Percentiles rank a stretch among this genome's conserved stretches.
phyloP scores from a whole-genome alignment of 1,284 basidiomycete genomes.

The Microstroma glucosiphilum region DNA sequence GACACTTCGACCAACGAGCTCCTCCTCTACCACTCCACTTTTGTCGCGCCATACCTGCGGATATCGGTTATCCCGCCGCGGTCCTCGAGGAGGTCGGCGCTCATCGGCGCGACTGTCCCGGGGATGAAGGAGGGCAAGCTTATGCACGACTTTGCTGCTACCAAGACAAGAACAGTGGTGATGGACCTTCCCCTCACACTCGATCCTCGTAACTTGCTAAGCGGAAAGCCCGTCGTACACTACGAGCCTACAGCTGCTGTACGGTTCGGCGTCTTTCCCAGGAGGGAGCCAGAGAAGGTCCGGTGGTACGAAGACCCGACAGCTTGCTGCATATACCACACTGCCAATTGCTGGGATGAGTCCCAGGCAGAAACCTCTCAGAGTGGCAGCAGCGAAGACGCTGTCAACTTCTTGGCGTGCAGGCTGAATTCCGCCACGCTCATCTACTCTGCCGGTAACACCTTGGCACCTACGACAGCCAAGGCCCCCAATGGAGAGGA shows the following conservation, averaged over 20 bases:
- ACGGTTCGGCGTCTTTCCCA: conserved; percentile 55
- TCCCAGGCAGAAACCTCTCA: background rate
- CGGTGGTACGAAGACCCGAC: conserved; percentile 52
- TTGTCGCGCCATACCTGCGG: conserved; percentile 53
- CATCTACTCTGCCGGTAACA: conserved; percentile 55
- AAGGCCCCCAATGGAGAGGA: conserved; percentile 45
- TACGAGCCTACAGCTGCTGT: conserved; percentile 52
- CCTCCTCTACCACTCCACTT: conserved; percentile 54
- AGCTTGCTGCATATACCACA: conserved; percentile 56
- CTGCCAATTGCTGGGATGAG: conserved; percentile 56
- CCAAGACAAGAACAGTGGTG: conserved; percentile 52
- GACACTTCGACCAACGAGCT: conserved; percentile 55
- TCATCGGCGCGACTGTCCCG: conserved; percentile 33
- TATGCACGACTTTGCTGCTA: conserved; percentile 57
- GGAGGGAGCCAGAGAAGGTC: conserved; percentile 47
- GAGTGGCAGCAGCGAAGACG: background rate
- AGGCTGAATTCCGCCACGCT: conserved; percentile 55
- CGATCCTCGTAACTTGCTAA: conserved; percentile 54
- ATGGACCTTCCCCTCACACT: conserved; percentile 56
- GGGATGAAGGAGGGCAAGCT: conserved; percentile 49
- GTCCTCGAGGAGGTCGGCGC: conserved; percentile 5
- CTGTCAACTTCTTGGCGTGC: conserved; percentile 54
- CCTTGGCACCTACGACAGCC: conserved; percentile 45
- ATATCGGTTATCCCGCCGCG: conserved; percentile 53
- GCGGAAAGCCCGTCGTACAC: conserved; percentile 53